Percentiles rank a stretch among this genome's conserved stretches.
Conservation (phyloP, 2,329 filamentous ascomycete genomes). For the Pestalotiopsis fici region DNA sequence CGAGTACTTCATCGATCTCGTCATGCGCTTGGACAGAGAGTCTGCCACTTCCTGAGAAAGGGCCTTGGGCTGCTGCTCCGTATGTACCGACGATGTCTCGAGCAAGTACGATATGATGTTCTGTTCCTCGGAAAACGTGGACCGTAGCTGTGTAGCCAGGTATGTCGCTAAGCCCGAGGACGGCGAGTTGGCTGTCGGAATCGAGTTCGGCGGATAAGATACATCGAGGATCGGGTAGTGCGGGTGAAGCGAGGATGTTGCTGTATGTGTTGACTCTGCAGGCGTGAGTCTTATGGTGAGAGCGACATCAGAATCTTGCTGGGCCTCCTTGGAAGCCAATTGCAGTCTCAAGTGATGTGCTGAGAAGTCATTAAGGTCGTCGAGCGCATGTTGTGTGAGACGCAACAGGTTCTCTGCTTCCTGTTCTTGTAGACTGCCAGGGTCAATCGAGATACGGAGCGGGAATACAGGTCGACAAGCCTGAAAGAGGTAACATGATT, state of each 20-base stretch:
- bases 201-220: conserved; percentile 70
- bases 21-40: conserved; percentile 69
- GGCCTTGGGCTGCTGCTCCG: conserved; percentile 45
- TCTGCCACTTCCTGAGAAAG: conserved; percentile 54
- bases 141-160: conserved; percentile 75
- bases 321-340: conserved; percentile 34
- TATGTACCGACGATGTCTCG: conserved; percentile 57
- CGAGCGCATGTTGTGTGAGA: conserved; percentile 82
- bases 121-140: conserved; percentile 85
- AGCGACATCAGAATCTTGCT: conserved; percentile 51
- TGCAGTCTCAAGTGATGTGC: conserved; percentile 79
- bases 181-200: conserved; percentile 66
- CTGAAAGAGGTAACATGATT: conserved; percentile 44
- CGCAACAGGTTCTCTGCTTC: conserved; percentile 76
- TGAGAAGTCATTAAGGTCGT: conserved; percentile 84
- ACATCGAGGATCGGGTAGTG: conserved; percentile 75
- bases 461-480: conserved; percentile 88
- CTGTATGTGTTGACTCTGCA: conserved; percentile 49
- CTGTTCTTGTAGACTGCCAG: conserved; percentile 62
- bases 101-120: conserved; percentile 78
- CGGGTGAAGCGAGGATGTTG: conserved; percentile 65
- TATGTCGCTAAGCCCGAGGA: conserved; percentile 76
- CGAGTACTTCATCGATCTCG: conserved; percentile 85
- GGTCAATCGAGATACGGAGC: conserved; percentile 76
- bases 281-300: conserved; percentile 72